Evolutionary conservation across 75 land plant species (phyloP).

Genomic region (Selaginella tamariscina): DNA sequence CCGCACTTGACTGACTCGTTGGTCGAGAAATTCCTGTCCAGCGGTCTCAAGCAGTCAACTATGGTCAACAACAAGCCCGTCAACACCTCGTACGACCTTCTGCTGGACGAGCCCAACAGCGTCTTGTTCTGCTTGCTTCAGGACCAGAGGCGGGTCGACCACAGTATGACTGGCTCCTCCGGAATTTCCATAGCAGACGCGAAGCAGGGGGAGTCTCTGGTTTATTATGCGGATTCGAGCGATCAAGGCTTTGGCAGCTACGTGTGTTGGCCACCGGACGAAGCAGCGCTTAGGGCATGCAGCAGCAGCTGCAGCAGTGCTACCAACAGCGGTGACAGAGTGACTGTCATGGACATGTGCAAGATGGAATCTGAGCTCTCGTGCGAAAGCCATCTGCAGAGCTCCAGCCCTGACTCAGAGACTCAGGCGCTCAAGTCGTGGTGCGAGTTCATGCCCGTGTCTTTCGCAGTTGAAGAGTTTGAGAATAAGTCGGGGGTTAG

Average conservation of each 20-base stretch:
- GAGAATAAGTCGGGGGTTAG: too few species aligned
- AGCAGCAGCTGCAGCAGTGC: background rate
- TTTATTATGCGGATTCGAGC: background rate
- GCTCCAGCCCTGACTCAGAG: too few species aligned
- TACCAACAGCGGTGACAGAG: background rate
- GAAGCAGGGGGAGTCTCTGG: background rate
- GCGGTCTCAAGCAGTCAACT: background rate
- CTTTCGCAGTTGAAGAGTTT: background rate
- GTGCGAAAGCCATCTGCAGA: too few species aligned
- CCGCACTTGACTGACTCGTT: background rate
- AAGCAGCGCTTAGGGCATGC: background rate
- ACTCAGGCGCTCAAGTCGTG: background rate
- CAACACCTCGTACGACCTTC: background rate
- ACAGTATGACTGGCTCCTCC: background rate
- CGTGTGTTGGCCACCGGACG: background rate
- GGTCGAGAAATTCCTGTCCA: background rate
- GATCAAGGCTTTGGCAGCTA: too few species aligned
- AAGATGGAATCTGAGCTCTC: too few species aligned
- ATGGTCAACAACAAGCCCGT: background rate
- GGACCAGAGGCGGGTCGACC: background rate
- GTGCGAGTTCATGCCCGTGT: background rate
- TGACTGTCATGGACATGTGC: background rate
- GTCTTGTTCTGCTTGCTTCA: too few species aligned
- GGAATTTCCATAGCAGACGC: background rate
- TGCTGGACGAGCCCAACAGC: too few species aligned